Conservation (phyloP, 108 stramenopile species). For the Poteriospumella lacustris region DNA sequence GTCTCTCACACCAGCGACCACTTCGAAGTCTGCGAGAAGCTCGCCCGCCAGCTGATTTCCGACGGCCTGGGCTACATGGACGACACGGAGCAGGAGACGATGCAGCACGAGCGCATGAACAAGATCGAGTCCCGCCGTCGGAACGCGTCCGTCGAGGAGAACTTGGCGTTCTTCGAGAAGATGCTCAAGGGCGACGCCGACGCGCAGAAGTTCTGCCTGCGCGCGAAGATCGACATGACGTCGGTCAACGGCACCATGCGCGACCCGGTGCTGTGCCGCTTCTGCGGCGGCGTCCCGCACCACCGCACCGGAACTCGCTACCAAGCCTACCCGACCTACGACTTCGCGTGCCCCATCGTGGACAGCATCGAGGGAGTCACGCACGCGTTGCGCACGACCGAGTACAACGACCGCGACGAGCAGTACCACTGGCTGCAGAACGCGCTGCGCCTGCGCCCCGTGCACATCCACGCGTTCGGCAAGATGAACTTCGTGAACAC, state of each 20-base stretch:
- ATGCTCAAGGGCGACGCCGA: conserved; percentile 68
- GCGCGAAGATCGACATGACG: conserved; percentile 94
- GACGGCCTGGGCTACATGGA: conserved; percentile 96
- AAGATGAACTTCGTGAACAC: conserved; percentile 96
- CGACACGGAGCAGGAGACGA: conserved; percentile 85
- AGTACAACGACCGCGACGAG: conserved; percentile 93
- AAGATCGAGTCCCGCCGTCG: conserved; percentile 47
- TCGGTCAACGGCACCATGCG: conserved; percentile 92
- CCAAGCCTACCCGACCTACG: conserved; percentile 99
- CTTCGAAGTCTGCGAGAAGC: too few species aligned
- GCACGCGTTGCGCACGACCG: conserved; percentile 94
- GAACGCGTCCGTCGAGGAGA: conserved; percentile 65
- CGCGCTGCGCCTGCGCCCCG: conserved; percentile 71
- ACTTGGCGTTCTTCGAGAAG: conserved; percentile 69
- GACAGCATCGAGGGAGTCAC: conserved; percentile 95
- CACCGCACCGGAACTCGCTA: conserved; percentile 87
- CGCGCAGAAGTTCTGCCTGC: conserved; percentile 65
- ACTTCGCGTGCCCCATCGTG: conserved; percentile 98
- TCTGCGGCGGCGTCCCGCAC: conserved; percentile 80
- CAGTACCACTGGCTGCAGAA: conserved; percentile 88
- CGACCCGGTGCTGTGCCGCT: conserved; percentile 94
- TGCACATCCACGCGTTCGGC: conserved; percentile 87
- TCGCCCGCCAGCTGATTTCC: conserved; percentile 75
- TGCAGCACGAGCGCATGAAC: conserved; percentile 35
- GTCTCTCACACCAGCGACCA: conserved; percentile 86